Evolutionary conservation across 805 yeast species (phyloP), one percentile per base, ranked within the genome.

Genomic region (Ogataea trehaloabstinens): DNA sequence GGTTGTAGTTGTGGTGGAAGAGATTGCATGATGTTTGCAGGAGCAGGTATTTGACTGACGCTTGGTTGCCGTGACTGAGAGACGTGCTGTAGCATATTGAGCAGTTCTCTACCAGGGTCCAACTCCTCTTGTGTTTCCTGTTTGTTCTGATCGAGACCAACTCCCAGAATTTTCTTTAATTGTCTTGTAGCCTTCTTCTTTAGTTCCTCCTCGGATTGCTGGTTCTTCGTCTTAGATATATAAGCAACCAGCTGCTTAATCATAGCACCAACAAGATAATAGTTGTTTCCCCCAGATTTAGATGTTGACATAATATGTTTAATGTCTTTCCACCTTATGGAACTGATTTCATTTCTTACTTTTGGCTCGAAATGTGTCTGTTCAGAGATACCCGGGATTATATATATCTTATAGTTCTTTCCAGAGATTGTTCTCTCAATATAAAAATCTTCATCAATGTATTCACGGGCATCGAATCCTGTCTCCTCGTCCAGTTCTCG

Each of bases 401-500:
- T 66, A 60, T 76, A 93, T 17, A 93, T 85, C 53, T 88, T 82
- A 61, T 85, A 85, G 61, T 87, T 87, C 61, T 93, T 91, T 6
- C 93, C 95, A 35, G 70, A 67, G 18, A 87, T 76, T 4, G 87
- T 85, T 56, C 95, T 74, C 57, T 91, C 97, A 36, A 89, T 73
- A 47, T 74, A 86, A 42, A 84, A 87, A 25, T 80, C 74, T 43
- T 82, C 84, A 45, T 78, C 76, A 30, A 90, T 70, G 46, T 73
- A 75, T 13, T 78, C 79, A 1, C 81, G 63, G 35, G 87, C 81
- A 60, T 93, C 95, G 55, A 82, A 90, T 0, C 98, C 96, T 12
- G 90, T 91, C 62, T 93, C 99, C 64, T 93, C 99, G 45, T 74
- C 74, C 17, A 86, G 89, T 60, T 93, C 99, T 53, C 99, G 76